phyloP scores from a whole-genome alignment of 2,329 filamentous ascomycete genomes.

The Hymenoscyphus linearis region DNA sequence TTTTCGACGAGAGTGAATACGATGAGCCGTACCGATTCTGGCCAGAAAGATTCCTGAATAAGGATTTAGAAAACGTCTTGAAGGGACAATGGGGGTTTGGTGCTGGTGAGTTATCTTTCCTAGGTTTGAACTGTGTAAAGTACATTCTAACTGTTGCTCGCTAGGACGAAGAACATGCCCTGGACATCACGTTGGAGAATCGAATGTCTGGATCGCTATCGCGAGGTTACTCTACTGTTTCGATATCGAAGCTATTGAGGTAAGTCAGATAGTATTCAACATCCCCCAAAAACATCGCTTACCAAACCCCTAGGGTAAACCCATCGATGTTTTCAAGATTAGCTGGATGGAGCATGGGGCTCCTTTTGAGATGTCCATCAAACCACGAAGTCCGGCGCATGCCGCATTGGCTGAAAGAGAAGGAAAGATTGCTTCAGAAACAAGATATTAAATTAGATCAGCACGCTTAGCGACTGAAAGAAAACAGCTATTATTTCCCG shows the following conservation, averaged over 20 bases:
- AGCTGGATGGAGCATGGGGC: constrained; percentile 4
- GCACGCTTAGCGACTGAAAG: too few relatives aligned
- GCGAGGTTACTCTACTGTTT: constrained; percentile 23
- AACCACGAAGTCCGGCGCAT: constrained; percentile 12
- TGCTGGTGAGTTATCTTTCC: constrained; percentile 19
- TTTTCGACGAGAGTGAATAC: constrained; percentile 41
- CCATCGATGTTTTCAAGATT: neutral
- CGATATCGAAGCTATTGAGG: constrained; percentile 10
- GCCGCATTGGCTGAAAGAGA: constrained; percentile 12
- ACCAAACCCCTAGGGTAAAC: neutral
- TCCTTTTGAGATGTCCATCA: constrained; percentile 13
- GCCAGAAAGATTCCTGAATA: constrained; percentile 42
- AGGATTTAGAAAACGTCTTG: constrained; percentile 31
- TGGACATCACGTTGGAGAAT: constrained; percentile 31
- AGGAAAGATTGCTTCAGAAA: constrained; percentile 4
- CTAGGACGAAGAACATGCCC: constrained; percentile 30
- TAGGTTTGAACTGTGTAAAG: neutral
- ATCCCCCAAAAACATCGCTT: neutral
- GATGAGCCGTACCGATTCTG: constrained; percentile 41
- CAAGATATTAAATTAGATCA: constrained; percentile 1
- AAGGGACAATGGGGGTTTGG: constrained; percentile 34
- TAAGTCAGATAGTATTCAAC: neutral
- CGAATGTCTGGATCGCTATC: constrained; percentile 30
- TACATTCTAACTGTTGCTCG: neutral
- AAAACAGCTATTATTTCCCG: neutral